phyloP scores from a whole-genome alignment of 768 basidiomycete species.

The Solioccasus polychromus region DNA sequence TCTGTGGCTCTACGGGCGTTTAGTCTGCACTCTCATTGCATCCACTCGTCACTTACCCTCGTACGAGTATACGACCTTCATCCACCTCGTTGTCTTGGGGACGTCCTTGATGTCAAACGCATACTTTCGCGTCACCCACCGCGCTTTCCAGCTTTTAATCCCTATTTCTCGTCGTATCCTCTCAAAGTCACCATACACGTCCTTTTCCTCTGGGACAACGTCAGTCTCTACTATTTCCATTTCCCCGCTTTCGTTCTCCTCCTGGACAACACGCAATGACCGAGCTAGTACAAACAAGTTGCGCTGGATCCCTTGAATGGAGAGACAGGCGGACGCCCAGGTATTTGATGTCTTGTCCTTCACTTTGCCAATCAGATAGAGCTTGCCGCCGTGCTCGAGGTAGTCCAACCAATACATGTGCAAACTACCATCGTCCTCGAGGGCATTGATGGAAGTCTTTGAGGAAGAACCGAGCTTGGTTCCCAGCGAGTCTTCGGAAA shows the following conservation, averaged over 20 bases:
- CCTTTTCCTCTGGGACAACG: constrained; percentile 60
- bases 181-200: constrained; percentile 84
- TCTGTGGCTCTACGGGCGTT: constrained; percentile 33
- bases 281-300: constrained; percentile 91
- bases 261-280: constrained; percentile 48
- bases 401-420: constrained; percentile 97
- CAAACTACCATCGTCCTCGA: constrained; percentile 82
- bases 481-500: constrained; percentile 59
- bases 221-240: constrained; percentile 63
- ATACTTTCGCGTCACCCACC: constrained; percentile 86
- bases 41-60: constrained; percentile 51
- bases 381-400: constrained; percentile 77
- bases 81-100: constrained; percentile 81
- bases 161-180: constrained; percentile 65
- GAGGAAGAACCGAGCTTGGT: constrained; percentile 34
- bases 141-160: constrained; percentile 75
- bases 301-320: constrained; percentile 80
- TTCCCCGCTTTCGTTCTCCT: constrained; percentile 29
- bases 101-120: constrained; percentile 80
- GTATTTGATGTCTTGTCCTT: constrained; percentile 63
- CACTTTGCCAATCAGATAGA: constrained; percentile 91
- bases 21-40: neutral
- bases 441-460: constrained; percentile 48
- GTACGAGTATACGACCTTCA: constrained; percentile 92
- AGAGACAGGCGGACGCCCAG: constrained; percentile 86